phyloP scores from a whole-genome alignment of 805 yeast genomes.

The Scheffersomyces amazonensis region DNA sequence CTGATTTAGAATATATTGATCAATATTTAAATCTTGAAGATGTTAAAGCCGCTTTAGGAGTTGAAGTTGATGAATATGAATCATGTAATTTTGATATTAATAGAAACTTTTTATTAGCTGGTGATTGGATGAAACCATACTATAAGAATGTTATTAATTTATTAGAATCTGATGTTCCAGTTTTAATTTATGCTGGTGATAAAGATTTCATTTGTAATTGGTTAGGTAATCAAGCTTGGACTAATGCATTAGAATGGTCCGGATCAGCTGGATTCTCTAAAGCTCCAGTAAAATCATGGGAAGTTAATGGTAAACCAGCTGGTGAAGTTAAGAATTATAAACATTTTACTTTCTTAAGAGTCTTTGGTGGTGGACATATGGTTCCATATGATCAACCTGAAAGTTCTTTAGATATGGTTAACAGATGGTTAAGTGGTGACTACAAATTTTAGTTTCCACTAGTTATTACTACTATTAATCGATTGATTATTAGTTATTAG shows the following conservation, averaged over 20 bases:
- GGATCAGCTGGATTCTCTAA: constrained; percentile 47
- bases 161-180: constrained; percentile 70
- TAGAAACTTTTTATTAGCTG: constrained; percentile 77
- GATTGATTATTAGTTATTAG: too few species aligned
- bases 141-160: constrained; percentile 55
- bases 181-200: constrained; percentile 90
- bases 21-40: constrained; percentile 72
- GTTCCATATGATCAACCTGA: constrained; percentile 89
- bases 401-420: constrained; percentile 73
- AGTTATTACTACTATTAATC: too few species aligned
- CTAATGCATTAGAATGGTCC: constrained; percentile 65
- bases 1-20: constrained; percentile 72
- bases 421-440: constrained; percentile 79
- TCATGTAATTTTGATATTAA: constrained; percentile 78
- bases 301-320: constrained; percentile 34
- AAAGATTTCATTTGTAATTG: constrained; percentile 92
- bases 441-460: too few species aligned
- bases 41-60: constrained; percentile 83
- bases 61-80: constrained; percentile 76
- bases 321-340: constrained; percentile 78
- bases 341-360: constrained; percentile 76
- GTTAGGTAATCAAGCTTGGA: constrained; percentile 87
- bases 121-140: constrained; percentile 92
- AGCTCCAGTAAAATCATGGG: constrained; percentile 43
- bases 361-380: constrained; percentile 93